phyloP scores from a whole-genome alignment of 371 early-diverging fungal species.

The Capillidium heterosporum region DNA sequence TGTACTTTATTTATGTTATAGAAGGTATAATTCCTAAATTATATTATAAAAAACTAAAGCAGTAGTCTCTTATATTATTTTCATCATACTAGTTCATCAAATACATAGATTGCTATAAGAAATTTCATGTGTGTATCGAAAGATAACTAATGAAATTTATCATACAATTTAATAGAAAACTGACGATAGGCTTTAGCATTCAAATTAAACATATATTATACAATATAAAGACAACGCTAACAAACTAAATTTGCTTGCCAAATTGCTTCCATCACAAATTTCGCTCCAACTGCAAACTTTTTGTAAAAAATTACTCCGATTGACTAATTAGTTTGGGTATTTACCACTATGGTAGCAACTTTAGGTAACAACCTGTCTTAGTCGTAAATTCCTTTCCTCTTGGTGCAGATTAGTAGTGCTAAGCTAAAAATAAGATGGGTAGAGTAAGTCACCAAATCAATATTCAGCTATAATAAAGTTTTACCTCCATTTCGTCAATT shows the following conservation, averaged over 20 bases:
- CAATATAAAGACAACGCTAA: conserved; percentile 9
- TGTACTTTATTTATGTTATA: too few species aligned
- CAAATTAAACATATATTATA: too few species aligned
- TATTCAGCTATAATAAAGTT: background rate
- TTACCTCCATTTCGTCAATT: background rate
- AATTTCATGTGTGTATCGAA: too few species aligned
- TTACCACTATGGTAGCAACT: background rate
- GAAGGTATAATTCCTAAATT: too few species aligned
- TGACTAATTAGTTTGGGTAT: background rate
- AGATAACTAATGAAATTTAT: too few species aligned
- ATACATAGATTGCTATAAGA: too few species aligned
- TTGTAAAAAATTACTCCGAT: background rate
- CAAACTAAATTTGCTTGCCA: background rate
- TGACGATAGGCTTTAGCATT: too few species aligned
- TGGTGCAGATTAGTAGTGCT: background rate
- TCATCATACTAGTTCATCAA: too few species aligned
- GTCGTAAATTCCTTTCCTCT: background rate
- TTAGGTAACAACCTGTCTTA: background rate
- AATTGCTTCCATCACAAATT: background rate
- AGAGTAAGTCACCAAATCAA: background rate
- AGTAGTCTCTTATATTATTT: too few species aligned
- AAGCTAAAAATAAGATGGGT: background rate
- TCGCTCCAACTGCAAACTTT: background rate
- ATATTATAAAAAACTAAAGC: too few species aligned
- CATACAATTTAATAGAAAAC: too few species aligned